phyloP scores from a whole-genome alignment of 129 eudicot species.

The Ambrosia artemisiifolia region DNA sequence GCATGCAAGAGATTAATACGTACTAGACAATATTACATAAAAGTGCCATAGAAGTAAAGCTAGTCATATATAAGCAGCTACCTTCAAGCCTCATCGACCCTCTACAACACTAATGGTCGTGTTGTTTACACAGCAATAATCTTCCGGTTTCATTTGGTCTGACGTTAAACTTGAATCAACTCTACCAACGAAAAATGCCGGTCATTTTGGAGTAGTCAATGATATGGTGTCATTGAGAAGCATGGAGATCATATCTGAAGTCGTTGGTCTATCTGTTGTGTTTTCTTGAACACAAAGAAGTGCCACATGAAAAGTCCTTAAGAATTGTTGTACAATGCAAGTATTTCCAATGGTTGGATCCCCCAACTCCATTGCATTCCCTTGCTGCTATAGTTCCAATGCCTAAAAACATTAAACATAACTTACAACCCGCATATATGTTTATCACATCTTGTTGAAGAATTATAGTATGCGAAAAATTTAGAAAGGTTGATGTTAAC shows the following conservation, averaged over 20 bases:
- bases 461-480: background rate
- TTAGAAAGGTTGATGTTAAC: background rate
- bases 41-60: too few relatives aligned
- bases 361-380: constrained; percentile 11
- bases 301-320: constrained; percentile 24
- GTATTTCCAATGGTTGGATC: constrained; percentile 11
- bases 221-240: constrained; percentile 26
- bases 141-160: background rate
- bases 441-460: background rate
- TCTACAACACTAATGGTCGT: constrained; percentile 21
- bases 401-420: constrained; percentile 4
- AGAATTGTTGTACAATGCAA: background rate
- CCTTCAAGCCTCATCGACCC: constrained; percentile 16
- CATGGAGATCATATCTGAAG: too few relatives aligned
- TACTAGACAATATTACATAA: too few relatives aligned
- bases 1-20: too few relatives aligned
- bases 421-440: background rate
- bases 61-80: too few relatives aligned
- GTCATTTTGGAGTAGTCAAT: constrained; percentile 21
- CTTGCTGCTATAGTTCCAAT: constrained; percentile 20
- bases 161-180: background rate
- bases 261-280: too few relatives aligned
- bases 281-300: too few relatives aligned
- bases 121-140: constrained; percentile 5
- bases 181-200: constrained; percentile 22